Base-by-base conservation (phyloP, 257 asterid genomes). In the Plantago elongata region DNA sequence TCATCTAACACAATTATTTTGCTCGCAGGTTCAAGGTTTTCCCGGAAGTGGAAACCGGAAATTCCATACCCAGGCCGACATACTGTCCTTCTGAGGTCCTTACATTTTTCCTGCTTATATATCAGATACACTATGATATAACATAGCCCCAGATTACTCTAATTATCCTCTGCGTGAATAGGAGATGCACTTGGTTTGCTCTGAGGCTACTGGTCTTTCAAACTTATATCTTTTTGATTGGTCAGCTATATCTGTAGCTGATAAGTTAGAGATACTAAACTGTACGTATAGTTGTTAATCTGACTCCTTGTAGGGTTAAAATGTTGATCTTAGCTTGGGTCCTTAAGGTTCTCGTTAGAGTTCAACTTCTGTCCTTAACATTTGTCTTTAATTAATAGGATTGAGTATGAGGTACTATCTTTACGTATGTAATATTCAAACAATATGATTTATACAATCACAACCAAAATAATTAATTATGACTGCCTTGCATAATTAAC, bases 1-100 rank as follows among this genome's bases (percentile, higher is more conserved):
- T 67, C 66, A 45, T 64, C 71, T 72, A 63, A 82, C 57, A 45
- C 61, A 60, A 59, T 51, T 18, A 10, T 54, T 16, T 67, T n/a
- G 13, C 68, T 4, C 70, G 79, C 69, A 93, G 99, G 76, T 84
- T 93, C 79, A 87, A 83, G 79, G 89, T 89, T 66, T 80, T 76
- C 67, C 99, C 99, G 10, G 97, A 87, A 83, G 99, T 93, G 80
- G 99, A 93, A 83, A 87, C 84, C 64, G 75, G 88, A 68, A 84
- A 86, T 74, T 70, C 95, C 29, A 60, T 79, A 61, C 83, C 94
- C 59, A 79, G 77, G 60, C 99, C 99, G 7, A 80, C 87, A 50
- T 77, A 58, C 72, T 93, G 99, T 65, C 96, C 94, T 70, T 93
- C 97, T 59, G 79, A 89, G 97, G 99, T 85, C 48, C 67, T 76